Base-by-base conservation (phyloP, 345 rosid species). In the Arabis hirsuta region DNA sequence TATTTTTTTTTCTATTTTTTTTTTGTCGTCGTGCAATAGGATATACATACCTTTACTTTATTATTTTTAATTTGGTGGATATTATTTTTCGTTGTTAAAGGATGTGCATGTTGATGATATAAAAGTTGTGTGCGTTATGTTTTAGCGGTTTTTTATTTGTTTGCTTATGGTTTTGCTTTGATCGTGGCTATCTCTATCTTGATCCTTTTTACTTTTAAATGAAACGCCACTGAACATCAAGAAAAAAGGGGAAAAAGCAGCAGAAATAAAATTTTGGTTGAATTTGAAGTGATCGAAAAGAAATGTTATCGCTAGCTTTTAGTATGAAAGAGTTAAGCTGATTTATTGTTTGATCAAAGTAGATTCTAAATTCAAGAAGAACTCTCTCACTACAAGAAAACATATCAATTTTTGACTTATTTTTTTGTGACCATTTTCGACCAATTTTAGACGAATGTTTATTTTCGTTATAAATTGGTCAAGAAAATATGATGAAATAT, bases 171-270 rank as follows among this genome's bases (percentile, higher is more conserved):
- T 54, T 54, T 72, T 46, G 44, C 56, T 47, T 73, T 73, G 7
- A 14, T 73, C 20, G 65, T 73, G 71, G 44, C 43, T 43, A 27
- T 64, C 76, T 55, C 50, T 64, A 27, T 64, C 52, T 14, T 46
- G 29, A 54, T 62, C 56, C 71, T 47, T 36, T 55, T 55, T 26
- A 22, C 77, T 57, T 65, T 65, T 9, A 38, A 14, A 14, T 57
- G 6, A 56, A 48, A 41, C 12, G 72, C 77, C 77, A 64, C 71
- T 47, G 38, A 29, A 19, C 29, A 19, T 55, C 55, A 64, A 73
- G 71, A 24, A 45, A 55, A 45, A 27, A 7, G 26, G 2, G 2
- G 0, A 3, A 16, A 44, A 39, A 65, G 13, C 65, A 56, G 52
- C 57, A 55, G 43, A 8, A 55, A 48, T 63, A 34, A 5, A 55